phyloP scores from a whole-genome alignment of 768 basidiomycete genomes.

The Pholiota conissans region DNA sequence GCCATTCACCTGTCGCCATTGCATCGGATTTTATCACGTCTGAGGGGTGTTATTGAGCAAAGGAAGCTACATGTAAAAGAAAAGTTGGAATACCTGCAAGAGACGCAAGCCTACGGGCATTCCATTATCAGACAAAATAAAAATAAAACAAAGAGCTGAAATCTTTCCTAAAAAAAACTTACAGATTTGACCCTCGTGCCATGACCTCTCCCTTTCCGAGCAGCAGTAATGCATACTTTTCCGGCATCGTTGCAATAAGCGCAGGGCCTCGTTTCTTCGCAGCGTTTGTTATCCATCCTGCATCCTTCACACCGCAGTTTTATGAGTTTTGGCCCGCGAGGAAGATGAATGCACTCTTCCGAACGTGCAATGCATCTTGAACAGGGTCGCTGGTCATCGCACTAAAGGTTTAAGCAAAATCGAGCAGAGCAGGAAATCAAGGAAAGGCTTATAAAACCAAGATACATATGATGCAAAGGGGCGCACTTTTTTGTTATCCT shows the following conservation, averaged over 20 bases:
- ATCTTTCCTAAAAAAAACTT: too few relatives aligned
- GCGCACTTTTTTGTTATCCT: slow-evolving; percentile 65
- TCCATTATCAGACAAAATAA: neutral
- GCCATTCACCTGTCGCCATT: slow-evolving; percentile 50
- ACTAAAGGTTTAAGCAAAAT: slow-evolving; percentile 34
- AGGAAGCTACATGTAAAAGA: neutral
- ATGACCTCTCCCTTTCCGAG: slow-evolving; percentile 55
- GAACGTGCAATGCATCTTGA: slow-evolving; percentile 53
- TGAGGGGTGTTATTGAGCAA: slow-evolving; percentile 18
- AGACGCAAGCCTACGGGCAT: slow-evolving; percentile 51
- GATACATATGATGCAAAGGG: neutral
- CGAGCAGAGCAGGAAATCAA: neutral
- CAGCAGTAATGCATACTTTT: slow-evolving; percentile 48
- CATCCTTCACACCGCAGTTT: slow-evolving; percentile 62
- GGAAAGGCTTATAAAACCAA: neutral
- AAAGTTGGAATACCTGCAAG: slow-evolving; percentile 49
- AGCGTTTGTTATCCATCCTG: slow-evolving; percentile 53
- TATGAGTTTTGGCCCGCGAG: slow-evolving; percentile 56
- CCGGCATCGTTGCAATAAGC: slow-evolving; percentile 46
- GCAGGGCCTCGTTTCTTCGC: slow-evolving; percentile 62
- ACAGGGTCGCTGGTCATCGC: slow-evolving; percentile 64
- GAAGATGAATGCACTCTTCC: slow-evolving; percentile 57
- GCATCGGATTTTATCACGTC: slow-evolving; percentile 64
- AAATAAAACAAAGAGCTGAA: too few relatives aligned
- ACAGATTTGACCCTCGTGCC: slow-evolving; percentile 64